Conservation (phyloP, 2,329 filamentous ascomycete genomes). For the Colletotrichum sp. region DNA sequence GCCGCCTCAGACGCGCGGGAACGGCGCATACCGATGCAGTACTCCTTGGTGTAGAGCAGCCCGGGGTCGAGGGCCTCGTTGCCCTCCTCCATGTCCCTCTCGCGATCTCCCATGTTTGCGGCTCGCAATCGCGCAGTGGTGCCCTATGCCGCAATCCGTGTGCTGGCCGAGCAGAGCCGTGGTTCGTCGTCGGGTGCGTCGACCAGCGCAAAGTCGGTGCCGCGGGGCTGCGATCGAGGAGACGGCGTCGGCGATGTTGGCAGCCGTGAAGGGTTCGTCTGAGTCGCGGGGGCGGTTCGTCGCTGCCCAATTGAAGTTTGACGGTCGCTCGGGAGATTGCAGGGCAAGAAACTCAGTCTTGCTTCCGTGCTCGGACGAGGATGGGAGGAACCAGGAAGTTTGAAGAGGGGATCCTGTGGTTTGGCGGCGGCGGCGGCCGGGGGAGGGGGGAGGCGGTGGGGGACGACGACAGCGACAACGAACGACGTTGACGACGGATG, state of each 20-base stretch:
- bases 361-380: background rate
- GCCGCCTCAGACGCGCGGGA: background rate
- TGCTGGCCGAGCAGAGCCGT: background rate
- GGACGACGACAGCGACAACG: background rate
- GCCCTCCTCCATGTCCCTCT: slow-evolving; percentile 49
- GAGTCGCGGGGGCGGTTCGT: background rate
- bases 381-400: background rate
- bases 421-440: background rate
- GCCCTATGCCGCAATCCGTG: background rate
- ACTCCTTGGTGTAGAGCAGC: slow-evolving; percentile 90
- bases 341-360: background rate
- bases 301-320: background rate
- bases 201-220: background rate
- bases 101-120: slow-evolving; percentile 51
- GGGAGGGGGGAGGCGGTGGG: background rate
- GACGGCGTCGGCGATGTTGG: background rate
- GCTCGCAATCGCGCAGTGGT: background rate
- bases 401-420: background rate
- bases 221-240: background rate
- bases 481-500: background rate
- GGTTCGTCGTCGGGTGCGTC: background rate
- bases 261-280: background rate
- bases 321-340: background rate
- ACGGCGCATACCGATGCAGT: slow-evolving; percentile 73
- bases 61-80: slow-evolving; percentile 79